phyloP scores from a whole-genome alignment of 148 eudicot species.

The Rheum nobile region DNA sequence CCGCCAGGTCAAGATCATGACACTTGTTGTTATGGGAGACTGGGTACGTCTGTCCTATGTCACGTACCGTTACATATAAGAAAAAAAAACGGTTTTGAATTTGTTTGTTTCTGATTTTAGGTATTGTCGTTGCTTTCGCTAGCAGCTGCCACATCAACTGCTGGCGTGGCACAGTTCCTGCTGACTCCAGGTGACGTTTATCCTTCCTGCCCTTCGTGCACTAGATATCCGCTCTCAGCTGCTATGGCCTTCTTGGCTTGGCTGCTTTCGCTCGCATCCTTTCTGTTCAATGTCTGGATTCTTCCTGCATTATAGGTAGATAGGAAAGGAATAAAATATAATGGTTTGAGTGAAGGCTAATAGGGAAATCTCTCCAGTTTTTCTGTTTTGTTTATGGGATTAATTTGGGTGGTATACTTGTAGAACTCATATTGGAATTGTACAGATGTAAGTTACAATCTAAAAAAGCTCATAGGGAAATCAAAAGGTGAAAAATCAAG shows the following conservation, averaged over 20 bases:
- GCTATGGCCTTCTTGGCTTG: constrained; percentile 87
- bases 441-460: too few relatives aligned
- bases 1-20: constrained; percentile 50
- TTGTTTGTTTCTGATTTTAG: constrained; percentile 20
- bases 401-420: too few relatives aligned
- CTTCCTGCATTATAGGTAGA: constrained; percentile 29
- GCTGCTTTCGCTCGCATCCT: constrained; percentile 59
- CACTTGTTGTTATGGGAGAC: constrained; percentile 58
- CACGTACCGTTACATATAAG: too few relatives aligned
- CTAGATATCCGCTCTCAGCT: constrained; percentile 65
- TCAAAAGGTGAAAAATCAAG: too few relatives aligned
- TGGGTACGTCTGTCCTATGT: constrained; percentile 43
- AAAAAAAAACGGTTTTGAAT: neutral
- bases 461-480: too few relatives aligned
- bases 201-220: constrained; percentile 34
- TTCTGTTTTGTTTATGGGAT: too few relatives aligned
- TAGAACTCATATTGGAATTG: too few relatives aligned
- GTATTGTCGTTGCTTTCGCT: constrained; percentile 68
- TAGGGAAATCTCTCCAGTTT: too few relatives aligned
- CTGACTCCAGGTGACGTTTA: constrained; percentile 19
- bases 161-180: constrained; percentile 58
- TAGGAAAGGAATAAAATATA: too few relatives aligned
- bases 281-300: constrained; percentile 81
- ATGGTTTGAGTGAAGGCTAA: too few relatives aligned
- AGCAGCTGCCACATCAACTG: constrained; percentile 82